Conservation (phyloP, 2,329 filamentous ascomycete genomes). For the Penicillium sp. region DNA sequence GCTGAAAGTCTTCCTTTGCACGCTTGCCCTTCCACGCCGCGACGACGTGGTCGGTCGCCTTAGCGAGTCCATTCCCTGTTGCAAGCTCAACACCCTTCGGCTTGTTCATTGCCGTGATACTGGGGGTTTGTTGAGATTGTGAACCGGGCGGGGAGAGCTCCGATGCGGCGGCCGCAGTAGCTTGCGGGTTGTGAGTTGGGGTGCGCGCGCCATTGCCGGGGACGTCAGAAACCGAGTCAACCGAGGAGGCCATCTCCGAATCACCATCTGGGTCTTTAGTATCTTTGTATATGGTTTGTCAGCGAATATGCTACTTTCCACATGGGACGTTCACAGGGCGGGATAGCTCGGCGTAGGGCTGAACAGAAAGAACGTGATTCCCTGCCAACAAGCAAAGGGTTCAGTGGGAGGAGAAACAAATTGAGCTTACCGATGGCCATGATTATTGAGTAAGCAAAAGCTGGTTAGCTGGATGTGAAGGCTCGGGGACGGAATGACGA, state of each 20-base stretch:
- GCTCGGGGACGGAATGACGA: background rate
- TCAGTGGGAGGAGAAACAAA: background rate
- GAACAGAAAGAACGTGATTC: background rate
- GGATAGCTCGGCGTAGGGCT: background rate
- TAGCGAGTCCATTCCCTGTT: constrained; percentile 3
- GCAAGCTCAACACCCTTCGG: constrained; percentile 6
- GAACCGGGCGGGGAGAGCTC: constrained; percentile 59
- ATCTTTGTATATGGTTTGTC: constrained; percentile 2
- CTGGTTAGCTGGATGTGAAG: background rate
- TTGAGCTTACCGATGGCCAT: constrained; percentile 26
- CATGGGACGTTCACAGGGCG: background rate
- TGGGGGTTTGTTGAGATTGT: constrained; percentile 35
- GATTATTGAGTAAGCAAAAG: background rate
- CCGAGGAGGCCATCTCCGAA: constrained; percentile 56
- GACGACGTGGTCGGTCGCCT: constrained; percentile 47
- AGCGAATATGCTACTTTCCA: background rate
- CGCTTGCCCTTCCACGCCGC: constrained; percentile 58
- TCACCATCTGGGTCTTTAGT: constrained; percentile 54
- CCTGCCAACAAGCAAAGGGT: background rate
- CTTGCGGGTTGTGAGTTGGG: constrained; percentile 33
- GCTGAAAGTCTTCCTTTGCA: constrained; percentile 56
- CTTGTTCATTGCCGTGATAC: constrained; percentile 1
- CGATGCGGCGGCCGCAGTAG: constrained; percentile 32
- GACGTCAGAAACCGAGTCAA: constrained; percentile 41
- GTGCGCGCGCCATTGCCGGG: constrained; percentile 42